Conservation (phyloP, 345 rosid species). For the Sonneratia caseolaris region DNA sequence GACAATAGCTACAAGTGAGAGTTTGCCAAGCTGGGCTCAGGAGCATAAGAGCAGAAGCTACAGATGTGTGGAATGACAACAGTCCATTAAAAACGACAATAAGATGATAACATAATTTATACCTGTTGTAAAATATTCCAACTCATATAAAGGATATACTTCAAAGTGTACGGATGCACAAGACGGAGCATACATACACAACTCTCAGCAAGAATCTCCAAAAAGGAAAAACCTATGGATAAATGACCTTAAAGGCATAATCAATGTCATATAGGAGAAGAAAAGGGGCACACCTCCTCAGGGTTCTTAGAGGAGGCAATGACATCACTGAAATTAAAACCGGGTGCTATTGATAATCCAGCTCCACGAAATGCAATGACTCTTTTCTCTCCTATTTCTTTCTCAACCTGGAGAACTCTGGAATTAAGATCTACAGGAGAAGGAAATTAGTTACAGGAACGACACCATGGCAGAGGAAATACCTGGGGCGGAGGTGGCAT, state of each 20-base stretch:
- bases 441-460: conserved; percentile 3
- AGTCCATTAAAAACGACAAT: not conserved
- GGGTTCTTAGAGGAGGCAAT: conserved; percentile 42
- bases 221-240: too few species aligned
- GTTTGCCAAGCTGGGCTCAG: too few species aligned
- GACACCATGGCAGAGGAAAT: conserved; percentile 9
- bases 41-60: too few species aligned
- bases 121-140: not conserved
- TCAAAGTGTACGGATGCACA: not conserved
- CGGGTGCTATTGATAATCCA: conserved; percentile 65
- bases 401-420: conserved; percentile 57
- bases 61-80: not conserved
- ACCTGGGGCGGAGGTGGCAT: conserved; percentile 96
- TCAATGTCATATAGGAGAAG: not conserved
- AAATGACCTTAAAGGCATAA: not conserved
- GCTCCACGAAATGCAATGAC: conserved; percentile 52
- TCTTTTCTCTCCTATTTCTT: conserved; percentile 89
- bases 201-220: not conserved
- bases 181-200: not conserved
- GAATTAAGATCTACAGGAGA: conserved; percentile 10
- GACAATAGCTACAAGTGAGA: conserved; percentile 2
- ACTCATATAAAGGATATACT: not conserved
- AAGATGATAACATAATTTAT: not conserved
- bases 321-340: conserved; percentile 45
- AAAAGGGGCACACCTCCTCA: conserved; percentile 52